Evolutionary conservation across 768 basidiomycete genomes (phyloP), one percentile per base, ranked within the genome.

Genomic region (Strobilomyces dryophilus): DNA sequence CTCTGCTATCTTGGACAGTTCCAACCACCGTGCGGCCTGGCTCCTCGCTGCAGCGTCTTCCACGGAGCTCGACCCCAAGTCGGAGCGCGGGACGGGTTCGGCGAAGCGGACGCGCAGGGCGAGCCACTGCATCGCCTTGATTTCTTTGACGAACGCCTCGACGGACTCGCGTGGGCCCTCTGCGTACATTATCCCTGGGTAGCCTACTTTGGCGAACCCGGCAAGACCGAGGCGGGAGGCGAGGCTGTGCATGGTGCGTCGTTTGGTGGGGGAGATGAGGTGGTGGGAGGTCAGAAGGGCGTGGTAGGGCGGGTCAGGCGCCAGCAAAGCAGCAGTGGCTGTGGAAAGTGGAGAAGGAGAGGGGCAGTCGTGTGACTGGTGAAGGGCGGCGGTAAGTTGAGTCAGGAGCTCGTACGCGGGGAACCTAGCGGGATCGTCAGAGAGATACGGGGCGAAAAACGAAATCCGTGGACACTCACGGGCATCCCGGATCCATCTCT

Each of bases 111-210:
- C 68, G 50, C 78, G 74, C 55, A 89, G 66, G 10, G 87, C 87
- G 1, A 89, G 72, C 89, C 88, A 90, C 61, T 89, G 85, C 87
- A 89, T 87, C 18, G 73, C 76, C 62, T 84, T 87, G 50, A 89
- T 78, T 47, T 83, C 84, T 18, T 64, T 70, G 1, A 86, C 79
- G 58, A 88, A 88, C 58, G 84, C 81, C 60, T 83, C 77, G 36
- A 46, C 37, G 8, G 8, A 29, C 7, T 24, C 51, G 1, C 11
- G 43, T 1, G 20, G 37, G 0, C 51, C 45, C 8, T 45, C 37
- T 15, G 21, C 37, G 37, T 45, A 52, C 1, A 52, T 32, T 15
- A 52, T n/a, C 3, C 51, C 37, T 1, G 43, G 51, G 44, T 45
- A 51, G 20, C 51, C 87, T 9, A 85, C 76, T 67, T 89, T 90